A percentile compares a stretch with the other conserved stretches of the same genome.
Conservation (phyloP, 768 basidiomycete species). For the Lactarius indigo region DNA sequence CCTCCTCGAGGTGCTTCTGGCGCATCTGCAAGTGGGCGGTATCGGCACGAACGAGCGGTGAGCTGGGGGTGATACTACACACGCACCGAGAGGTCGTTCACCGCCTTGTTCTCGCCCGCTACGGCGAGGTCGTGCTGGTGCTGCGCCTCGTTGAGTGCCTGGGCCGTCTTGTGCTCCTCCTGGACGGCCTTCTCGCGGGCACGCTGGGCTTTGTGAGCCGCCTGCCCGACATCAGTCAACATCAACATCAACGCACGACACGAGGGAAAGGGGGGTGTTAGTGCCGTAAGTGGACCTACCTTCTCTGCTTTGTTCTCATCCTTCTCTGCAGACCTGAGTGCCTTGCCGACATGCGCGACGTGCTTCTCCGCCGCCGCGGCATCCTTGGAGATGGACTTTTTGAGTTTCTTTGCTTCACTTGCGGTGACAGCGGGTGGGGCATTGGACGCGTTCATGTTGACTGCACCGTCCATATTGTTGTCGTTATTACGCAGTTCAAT, state of each 20-base stretch:
- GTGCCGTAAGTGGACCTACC: constrained; percentile 26
- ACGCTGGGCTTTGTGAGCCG: constrained; percentile 46
- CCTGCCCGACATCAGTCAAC: constrained; percentile 34
- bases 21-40: constrained; percentile 26
- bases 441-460: constrained; percentile 14
- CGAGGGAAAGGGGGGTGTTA: neutral
- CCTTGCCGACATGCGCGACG: constrained; percentile 33
- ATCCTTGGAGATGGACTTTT: constrained; percentile 47
- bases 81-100: constrained; percentile 44
- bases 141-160: constrained; percentile 49
- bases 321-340: constrained; percentile 50
- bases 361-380: constrained; percentile 42
- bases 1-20: constrained; percentile 29
- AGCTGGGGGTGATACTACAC: neutral
- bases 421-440: neutral
- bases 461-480: constrained; percentile 2
- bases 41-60: neutral
- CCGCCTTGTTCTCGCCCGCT: constrained; percentile 40
- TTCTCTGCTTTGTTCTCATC: constrained; percentile 54
- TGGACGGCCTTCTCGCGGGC: constrained; percentile 45
- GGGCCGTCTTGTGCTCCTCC: constrained; percentile 48
- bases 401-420: constrained; percentile 33
- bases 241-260: neutral
- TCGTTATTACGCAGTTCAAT: neutral
- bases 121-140: constrained; percentile 50